Conservation (phyloP, 2,329 filamentous ascomycete species). For the Xenoacremonium recifei region DNA sequence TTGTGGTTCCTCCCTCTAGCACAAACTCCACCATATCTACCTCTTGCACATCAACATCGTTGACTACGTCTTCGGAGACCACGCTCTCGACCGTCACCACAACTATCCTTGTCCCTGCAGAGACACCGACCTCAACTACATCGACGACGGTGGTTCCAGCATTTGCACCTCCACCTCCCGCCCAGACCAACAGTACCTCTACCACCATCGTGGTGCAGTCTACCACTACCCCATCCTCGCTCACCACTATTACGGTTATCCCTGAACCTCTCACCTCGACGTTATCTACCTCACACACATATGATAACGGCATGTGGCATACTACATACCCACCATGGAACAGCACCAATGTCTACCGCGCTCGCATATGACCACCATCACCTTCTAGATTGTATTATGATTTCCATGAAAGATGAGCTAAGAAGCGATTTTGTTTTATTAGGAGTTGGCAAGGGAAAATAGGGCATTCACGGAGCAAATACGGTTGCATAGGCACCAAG, state of each 20-base stretch:
- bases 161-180: conserved; percentile 7
- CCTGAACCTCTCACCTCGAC: conserved; percentile 2
- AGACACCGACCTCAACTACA: conserved; percentile 3
- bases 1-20: background rate
- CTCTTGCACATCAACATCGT: conserved; percentile 3
- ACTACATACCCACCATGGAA: conserved; percentile 46
- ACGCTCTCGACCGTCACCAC: conserved; percentile 10
- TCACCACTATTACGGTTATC: background rate
- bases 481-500: conserved; percentile 11
- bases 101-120: no score
- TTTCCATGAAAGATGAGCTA: conserved; percentile 1
- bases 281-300: conserved; percentile 16
- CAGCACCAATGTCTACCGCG: conserved; percentile 25
- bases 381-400: conserved; percentile 2
- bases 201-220: background rate
- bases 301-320: conserved; percentile 46
- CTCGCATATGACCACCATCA: conserved; percentile 3
- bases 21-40: conserved; percentile 8
- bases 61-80: conserved; percentile 2
- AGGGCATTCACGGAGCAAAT: conserved; percentile 3
- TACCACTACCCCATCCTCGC: background rate
- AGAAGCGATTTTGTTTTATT: background rate
- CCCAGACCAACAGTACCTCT: conserved; percentile 1
- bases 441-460: no score
- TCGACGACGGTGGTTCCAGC: conserved; percentile 6